These are phyloP conservation scores for Diaporthe citriasiana DNA, from an alignment of 2,329 filamentous ascomycete genomes.

Conservation along the genomic window DNA sequence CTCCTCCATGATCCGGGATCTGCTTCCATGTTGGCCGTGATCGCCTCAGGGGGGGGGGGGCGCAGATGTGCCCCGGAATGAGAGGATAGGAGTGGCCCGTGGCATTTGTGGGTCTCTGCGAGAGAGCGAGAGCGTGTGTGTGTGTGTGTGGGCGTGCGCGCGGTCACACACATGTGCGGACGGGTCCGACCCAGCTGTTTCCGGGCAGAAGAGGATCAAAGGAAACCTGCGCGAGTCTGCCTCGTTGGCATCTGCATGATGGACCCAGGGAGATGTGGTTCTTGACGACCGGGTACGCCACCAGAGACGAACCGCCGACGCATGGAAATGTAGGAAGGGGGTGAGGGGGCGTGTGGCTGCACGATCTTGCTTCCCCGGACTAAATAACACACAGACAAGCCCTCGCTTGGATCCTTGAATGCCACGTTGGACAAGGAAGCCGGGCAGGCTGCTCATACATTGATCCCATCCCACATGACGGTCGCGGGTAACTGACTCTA, in stretches of 20 bases:
- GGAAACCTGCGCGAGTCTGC: background rate
- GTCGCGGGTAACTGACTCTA: background rate
- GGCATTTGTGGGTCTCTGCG: background rate
- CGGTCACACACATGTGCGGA: background rate
- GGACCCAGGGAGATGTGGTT: background rate
- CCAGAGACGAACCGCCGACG: background rate
- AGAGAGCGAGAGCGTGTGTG: background rate
- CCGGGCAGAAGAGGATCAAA: too few species aligned
- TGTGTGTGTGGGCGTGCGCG: too few species aligned
- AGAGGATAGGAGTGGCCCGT: background rate
- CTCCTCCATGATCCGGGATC: too few species aligned
- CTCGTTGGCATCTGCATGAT: background rate
- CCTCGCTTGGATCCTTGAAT: background rate
- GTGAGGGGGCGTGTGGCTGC: background rate
- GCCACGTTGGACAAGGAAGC: conserved; percentile 7
- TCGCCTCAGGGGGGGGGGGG: background rate
- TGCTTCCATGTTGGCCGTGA: background rate
- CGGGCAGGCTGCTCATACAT: background rate
- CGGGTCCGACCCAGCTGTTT: background rate
- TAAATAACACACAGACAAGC: background rate
- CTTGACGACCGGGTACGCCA: background rate
- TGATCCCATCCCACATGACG: too few species aligned
- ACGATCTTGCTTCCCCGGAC: conserved; percentile 13
- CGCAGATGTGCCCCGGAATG: background rate
- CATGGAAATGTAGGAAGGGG: too few species aligned